phyloP scores from a whole-genome alignment of 106 monocot genomes.

The Xerophyta viscosa region DNA sequence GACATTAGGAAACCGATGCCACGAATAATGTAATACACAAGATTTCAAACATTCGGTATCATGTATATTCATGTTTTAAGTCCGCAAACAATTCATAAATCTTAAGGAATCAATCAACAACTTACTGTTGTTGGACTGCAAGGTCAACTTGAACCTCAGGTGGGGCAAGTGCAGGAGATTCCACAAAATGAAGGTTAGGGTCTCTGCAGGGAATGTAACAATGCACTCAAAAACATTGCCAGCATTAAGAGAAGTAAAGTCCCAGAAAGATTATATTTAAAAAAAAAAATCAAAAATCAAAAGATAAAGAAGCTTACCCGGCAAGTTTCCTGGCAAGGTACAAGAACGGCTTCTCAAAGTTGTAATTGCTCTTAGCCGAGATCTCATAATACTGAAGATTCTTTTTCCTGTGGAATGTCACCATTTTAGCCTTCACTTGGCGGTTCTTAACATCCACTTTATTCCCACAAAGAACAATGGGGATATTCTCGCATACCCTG shows the following conservation, averaged over 20 bases:
- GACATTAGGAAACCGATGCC: too few species aligned
- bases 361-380: slow-evolving; percentile 96
- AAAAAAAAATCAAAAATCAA: too few species aligned
- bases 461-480: slow-evolving; percentile 80
- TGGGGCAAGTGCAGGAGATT: slow-evolving; percentile 63
- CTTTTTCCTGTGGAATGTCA: slow-evolving; percentile 85
- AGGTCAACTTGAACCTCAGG: slow-evolving; percentile 66
- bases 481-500: slow-evolving; percentile 89
- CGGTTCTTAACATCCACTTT: slow-evolving; percentile 93
- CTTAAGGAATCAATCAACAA: too few species aligned
- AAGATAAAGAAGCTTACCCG: slow-evolving; percentile 57
- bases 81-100: too few species aligned
- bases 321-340: slow-evolving; percentile 85
- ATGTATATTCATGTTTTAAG: too few species aligned
- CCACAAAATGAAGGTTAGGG: slow-evolving; percentile 66
- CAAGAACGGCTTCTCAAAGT: slow-evolving; percentile 91
- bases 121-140: slow-evolving; percentile 49
- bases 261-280: too few species aligned
- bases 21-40: too few species aligned
- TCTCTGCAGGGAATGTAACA: slow-evolving; percentile 22
- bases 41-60: too few species aligned
- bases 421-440: slow-evolving; percentile 79
- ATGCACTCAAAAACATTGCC: too few species aligned
- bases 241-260: too few species aligned
- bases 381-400: slow-evolving; percentile 92